These are phyloP conservation scores for Theobroma grandiflorum DNA, from an alignment of 441 rosid species.

Conservation along the genomic window DNA sequence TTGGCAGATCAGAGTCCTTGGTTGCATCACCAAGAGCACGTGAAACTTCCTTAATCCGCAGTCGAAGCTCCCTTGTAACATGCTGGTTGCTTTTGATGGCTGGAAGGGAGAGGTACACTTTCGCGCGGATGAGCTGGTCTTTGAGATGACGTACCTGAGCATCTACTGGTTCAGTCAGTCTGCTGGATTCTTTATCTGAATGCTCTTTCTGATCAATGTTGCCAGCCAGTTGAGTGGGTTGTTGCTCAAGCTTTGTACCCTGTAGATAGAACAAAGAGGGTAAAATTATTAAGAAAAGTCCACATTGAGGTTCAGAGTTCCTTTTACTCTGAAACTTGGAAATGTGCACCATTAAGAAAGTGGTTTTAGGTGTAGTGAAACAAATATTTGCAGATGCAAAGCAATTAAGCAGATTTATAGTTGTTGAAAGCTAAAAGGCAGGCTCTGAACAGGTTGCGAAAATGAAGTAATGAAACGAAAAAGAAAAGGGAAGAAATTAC, in stretches of 20 bases:
- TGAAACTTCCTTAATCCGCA: constrained; percentile 68
- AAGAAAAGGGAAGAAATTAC: constrained; percentile 7
- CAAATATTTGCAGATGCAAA: neutral
- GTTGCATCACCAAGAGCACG: constrained; percentile 64
- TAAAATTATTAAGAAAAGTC: neutral
- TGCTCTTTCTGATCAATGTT: constrained; percentile 34
- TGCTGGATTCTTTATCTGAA: constrained; percentile 36
- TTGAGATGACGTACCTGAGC: constrained; percentile 64
- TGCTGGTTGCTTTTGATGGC: constrained; percentile 54
- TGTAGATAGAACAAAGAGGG: constrained; percentile 7
- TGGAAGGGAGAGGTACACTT: constrained; percentile 69
- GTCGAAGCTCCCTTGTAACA: constrained; percentile 68
- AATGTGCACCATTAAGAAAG: neutral
- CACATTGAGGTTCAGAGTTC: constrained; percentile 2
- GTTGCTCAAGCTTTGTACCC: constrained; percentile 31
- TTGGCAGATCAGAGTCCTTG: constrained; percentile 67
- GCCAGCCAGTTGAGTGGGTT: constrained; percentile 35
- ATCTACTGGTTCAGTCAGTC: constrained; percentile 49
- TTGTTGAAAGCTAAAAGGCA: neutral
- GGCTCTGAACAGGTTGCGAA: neutral
- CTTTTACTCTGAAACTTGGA: constrained; percentile 4
- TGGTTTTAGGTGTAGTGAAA: neutral
- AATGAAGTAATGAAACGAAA: neutral
- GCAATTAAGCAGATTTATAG: neutral
- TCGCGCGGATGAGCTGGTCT: constrained; percentile 79